These are phyloP conservation scores for Cystofilobasidium ferigula DNA, from an alignment of 768 basidiomycete genomes.

Conservation along the genomic window DNA sequence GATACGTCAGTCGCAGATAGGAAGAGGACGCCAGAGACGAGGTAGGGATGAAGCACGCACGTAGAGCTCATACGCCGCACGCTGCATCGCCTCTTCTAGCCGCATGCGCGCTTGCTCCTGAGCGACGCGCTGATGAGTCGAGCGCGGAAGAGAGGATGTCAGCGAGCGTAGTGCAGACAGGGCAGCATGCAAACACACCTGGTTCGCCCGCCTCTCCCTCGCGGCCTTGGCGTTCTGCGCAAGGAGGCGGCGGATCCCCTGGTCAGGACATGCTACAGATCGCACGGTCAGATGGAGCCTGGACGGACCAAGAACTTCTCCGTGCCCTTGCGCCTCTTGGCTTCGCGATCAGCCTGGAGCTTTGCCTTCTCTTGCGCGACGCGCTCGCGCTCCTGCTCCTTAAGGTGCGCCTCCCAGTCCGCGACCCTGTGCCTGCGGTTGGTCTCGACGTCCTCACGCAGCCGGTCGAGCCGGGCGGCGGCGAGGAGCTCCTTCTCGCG, in stretches of 20 bases:
- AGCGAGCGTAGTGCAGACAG: neutral
- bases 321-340: neutral
- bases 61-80: conserved; percentile 1
- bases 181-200: neutral
- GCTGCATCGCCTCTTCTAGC: neutral
- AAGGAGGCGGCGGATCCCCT: neutral
- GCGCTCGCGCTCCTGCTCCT: neutral
- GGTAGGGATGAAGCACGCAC: neutral
- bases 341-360: neutral
- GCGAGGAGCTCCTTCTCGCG: neutral
- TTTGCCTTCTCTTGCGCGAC: neutral
- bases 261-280: neutral
- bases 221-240: neutral
- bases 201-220: neutral
- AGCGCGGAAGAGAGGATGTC: neutral
- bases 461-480: neutral
- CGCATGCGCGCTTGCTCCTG: neutral
- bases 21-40: neutral
- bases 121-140: neutral
- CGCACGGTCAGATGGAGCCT: too few species aligned
- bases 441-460: neutral
- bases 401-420: neutral
- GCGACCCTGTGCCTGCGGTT: neutral
- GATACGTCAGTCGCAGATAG: neutral
- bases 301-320: conserved; percentile 3